A percentile compares a stretch with the other conserved stretches of the same genome.
These are phyloP conservation scores for Debaryomyces nepalensis DNA, from an alignment of 1,139 yeast genomes.

Conservation along the genomic window DNA sequence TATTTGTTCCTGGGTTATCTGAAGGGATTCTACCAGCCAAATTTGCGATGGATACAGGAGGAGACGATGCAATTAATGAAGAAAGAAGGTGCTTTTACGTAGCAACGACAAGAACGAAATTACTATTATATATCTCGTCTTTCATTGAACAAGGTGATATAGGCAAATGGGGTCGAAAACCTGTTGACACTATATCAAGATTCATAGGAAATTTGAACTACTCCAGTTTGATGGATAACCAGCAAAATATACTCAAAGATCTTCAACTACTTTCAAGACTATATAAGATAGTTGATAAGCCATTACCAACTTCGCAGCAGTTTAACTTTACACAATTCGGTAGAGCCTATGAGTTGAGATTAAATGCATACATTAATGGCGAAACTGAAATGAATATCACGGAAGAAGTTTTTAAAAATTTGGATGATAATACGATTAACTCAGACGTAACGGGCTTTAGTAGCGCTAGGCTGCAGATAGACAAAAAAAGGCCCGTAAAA, in stretches of 20 bases:
- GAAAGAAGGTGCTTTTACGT: conserved; percentile 87
- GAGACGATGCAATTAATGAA: conserved; percentile 56
- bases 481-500: neutral
- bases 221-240: neutral
- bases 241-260: conserved; percentile 26
- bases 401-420: conserved; percentile 12
- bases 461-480: conserved; percentile 5
- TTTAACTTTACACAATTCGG: conserved; percentile 72
- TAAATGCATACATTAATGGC: conserved; percentile 20
- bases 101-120: conserved; percentile 82
- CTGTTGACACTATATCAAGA: conserved; percentile 33
- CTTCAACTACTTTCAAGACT: conserved; percentile 22
- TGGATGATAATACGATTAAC: neutral
- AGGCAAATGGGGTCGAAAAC: conserved; percentile 26
- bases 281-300: conserved; percentile 22
- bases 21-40: conserved; percentile 64
- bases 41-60: conserved; percentile 39
- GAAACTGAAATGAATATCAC: conserved; percentile 17
- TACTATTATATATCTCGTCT: conserved; percentile 41
- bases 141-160: conserved; percentile 29
- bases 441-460: conserved; percentile 5
- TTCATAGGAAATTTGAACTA: conserved; percentile 26
- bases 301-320: conserved; percentile 12
- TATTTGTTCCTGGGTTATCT: conserved; percentile 73
- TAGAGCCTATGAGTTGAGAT: conserved; percentile 39